phyloP scores from a whole-genome alignment of 148 eudicot species.

The Diospyros lotus region DNA sequence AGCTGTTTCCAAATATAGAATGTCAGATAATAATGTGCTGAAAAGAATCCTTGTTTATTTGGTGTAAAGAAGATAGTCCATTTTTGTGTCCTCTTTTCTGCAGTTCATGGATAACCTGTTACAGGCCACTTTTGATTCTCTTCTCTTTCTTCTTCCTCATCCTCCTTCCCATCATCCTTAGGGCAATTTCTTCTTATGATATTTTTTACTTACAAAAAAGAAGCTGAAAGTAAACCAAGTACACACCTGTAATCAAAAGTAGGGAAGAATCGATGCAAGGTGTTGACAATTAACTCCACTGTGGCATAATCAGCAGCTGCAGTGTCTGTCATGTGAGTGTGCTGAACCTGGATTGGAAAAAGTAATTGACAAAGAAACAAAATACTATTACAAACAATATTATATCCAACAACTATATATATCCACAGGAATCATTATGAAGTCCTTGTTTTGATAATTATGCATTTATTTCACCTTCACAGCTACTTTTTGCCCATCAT shows the following conservation, averaged over 20 bases:
- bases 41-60: no score
- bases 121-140: no score
- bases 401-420: no score
- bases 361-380: constrained; percentile 10
- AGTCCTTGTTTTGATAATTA: background rate
- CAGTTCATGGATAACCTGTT: no score
- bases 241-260: constrained; percentile 86
- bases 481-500: constrained; percentile 88
- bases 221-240: background rate
- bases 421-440: background rate
- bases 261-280: constrained; percentile 76
- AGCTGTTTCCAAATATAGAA: background rate
- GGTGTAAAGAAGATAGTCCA: no score
- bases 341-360: constrained; percentile 71
- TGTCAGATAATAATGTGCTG: no score
- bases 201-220: background rate
- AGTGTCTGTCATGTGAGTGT: constrained; percentile 96
- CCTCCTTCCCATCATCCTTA: no score
- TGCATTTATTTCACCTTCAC: constrained; percentile 65
- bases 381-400: background rate
- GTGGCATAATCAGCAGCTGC: constrained; percentile 99
- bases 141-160: no score
- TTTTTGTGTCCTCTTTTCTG: no score
- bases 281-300: constrained; percentile 79
- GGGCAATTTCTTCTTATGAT: no score